Evolutionary conservation across 768 basidiomycete genomes (phyloP), one percentile per base, ranked within the genome.

Genomic region (Leccinum aurantiacum): DNA sequence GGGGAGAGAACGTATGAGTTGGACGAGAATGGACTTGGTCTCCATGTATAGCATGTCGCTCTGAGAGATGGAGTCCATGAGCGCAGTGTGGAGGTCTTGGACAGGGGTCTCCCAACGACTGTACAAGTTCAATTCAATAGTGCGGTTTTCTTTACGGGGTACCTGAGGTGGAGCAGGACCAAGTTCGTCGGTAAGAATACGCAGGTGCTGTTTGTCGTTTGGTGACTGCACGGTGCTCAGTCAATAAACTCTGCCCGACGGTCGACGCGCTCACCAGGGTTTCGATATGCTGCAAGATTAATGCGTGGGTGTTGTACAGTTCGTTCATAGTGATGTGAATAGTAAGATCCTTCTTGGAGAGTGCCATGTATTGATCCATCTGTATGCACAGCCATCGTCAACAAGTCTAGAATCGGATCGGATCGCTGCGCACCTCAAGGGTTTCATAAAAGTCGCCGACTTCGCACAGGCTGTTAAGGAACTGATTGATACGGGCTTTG

Each of bases 341-440:
- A 81, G 90, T 88, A 60, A 98, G 81, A 72, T 98, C 97, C 76
- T 98, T 98, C 84, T 99, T 99, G 60, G 95, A 98, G 59, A 99
- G 79, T 9, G 97, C 97, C 95, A 99, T 98, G 75, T 99, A 99
- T 80, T 98, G 97, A 76, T 99, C 97, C 89, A 98, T 96, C 96
- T 97, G 65, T 14, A 27, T 19, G 44, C 14, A n/a, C 35, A 56
- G 33, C 54, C 33, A 51, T 58, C 1, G 41, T 54, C 46, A 33
- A 38, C 22, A 15, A 1, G 48, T 11, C n/a, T 3, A 33, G 9
- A 33, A 24, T 15, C 8, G 5, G 14, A 47, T 25, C 9, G 19
- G 44, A 46, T 22, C 24, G 57, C 15, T 24, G 73, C 82, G 50
- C 61, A 93, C 95, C 89, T 99, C 97, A 44, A 99, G 82, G 11